Base-by-base conservation (phyloP, 2,329 filamentous ascomycete genomes). In the Ilyonectria robusta region DNA sequence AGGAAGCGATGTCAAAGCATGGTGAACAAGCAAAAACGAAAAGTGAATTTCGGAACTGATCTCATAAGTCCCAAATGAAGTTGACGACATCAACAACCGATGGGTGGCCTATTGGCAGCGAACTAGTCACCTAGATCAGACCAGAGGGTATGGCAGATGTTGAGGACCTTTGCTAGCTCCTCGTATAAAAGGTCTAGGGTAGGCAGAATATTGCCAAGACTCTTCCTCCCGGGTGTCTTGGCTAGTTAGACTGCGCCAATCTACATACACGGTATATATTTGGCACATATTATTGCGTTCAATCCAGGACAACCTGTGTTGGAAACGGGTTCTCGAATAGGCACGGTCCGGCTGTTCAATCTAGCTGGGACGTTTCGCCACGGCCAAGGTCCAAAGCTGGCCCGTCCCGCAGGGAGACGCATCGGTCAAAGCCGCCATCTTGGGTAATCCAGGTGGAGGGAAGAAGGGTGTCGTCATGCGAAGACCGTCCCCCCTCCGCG, bases 281-380 rank as follows among this genome's bases (percentile, higher is more conserved):
- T n/a, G 10, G 23, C 47, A 50, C 9, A 15, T 13, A 26, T 29
- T 31, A 51, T 13, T 15, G 31, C 29, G 21, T 42, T 17, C 8
- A 5, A 6, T n/a, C 26, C 29, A 29, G 3, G 11, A 48, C 21
- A 17, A 26, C 21, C 29, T 13, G 6, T 53, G 1, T 6, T 33
- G 9, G n/a, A 7, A 33, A 10, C 26, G 48, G 48, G 13, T 19
- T 10, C 29, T 53, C n/a, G 2, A 37, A 21, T 31, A 53, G 10
- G 29, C n/a, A 15, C n/a, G 31, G 50, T 13, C 31, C 31, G 29
- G 17, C n/a, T 23, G 29, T n/a, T 37, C 50, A 53, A 53, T 53
- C 31, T 53, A 53, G n/a, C 50, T 53, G 50, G 29, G 31, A 37
- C 31, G 50, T 53, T 53, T 53, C 50, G 50, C 50, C 29, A 53